These are phyloP conservation scores for Microthlaspi erraticum DNA, from an alignment of 345 rosid genomes.

Conservation along the genomic window DNA sequence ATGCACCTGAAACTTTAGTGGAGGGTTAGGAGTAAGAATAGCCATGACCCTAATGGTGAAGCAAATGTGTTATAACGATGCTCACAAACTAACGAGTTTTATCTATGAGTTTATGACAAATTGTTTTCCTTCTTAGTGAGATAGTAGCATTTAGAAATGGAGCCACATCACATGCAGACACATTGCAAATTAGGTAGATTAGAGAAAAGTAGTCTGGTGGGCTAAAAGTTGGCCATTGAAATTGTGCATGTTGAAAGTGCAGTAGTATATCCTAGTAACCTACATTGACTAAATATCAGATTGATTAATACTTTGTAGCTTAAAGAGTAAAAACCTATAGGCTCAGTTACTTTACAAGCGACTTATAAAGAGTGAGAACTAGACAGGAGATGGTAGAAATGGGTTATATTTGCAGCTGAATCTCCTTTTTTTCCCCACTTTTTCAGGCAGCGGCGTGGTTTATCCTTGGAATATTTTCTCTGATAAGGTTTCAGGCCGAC, in stretches of 20 bases:
- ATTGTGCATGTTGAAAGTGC: conserved; percentile 15
- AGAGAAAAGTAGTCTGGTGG: conserved; percentile 13
- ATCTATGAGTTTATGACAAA: conserved; percentile 7
- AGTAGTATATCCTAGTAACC: conserved; percentile 13
- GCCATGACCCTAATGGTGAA: conserved; percentile 22
- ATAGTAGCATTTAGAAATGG: background rate
- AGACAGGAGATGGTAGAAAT: conserved; percentile 28
- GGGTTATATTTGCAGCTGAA: conserved; percentile 14
- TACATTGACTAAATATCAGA: background rate
- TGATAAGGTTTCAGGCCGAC: conserved; percentile 67
- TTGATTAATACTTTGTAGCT: conserved; percentile 27
- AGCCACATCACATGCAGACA: conserved; percentile 8
- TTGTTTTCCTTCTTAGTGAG: conserved; percentile 5
- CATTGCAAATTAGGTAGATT: conserved; percentile 19
- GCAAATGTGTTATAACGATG: background rate
- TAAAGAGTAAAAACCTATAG: background rate
- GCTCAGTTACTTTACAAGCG: conserved; percentile 20
- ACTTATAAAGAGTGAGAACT: conserved; percentile 12
- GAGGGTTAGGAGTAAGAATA: conserved; percentile 13
- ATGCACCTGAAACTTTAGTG: conserved; percentile 16
- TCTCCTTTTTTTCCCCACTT: background rate
- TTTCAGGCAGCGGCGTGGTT: conserved; percentile 64
- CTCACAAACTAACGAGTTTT: background rate
- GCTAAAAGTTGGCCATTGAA: conserved; percentile 4
- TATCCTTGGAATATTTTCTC: conserved; percentile 64